These are phyloP conservation scores for Fusarium hainanense DNA, from an alignment of 2,329 filamentous ascomycete genomes.

Conservation along the genomic window DNA sequence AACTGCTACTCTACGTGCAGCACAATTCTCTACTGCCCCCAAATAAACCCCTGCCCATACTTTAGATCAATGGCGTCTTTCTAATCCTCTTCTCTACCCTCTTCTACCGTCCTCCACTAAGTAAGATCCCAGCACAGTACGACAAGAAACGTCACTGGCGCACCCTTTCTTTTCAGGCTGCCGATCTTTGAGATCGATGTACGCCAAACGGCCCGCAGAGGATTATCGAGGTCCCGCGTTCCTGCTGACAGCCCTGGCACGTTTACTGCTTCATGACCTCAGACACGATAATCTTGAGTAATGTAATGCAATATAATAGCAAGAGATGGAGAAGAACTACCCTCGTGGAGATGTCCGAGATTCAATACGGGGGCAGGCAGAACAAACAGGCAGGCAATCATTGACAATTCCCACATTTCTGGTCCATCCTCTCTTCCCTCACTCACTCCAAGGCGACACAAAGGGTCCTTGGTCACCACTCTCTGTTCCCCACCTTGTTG, in stretches of 20 bases:
- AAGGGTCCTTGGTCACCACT: slow-evolving; percentile 32
- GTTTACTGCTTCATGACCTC: not conserved
- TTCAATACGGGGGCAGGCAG: not conserved
- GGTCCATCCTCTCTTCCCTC: slow-evolving; percentile 17
- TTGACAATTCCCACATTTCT: slow-evolving; percentile 25
- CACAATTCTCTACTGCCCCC: not conserved
- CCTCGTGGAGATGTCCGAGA: not conserved
- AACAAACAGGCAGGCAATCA: not conserved
- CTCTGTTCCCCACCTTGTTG: slow-evolving; percentile 30
- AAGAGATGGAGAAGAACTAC: not conserved
- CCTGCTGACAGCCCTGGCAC: slow-evolving; percentile 30
- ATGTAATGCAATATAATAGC: not conserved
- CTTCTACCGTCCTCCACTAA: slow-evolving; percentile 32
- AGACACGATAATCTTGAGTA: not conserved
- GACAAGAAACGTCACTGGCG: slow-evolving; percentile 43
- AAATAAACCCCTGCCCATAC: slow-evolving; percentile 24
- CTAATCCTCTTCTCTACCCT: slow-evolving; percentile 9
- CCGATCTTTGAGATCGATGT: slow-evolving; percentile 45
- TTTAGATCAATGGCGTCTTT: slow-evolving; percentile 37
- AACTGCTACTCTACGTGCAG: not conserved
- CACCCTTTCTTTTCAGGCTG: slow-evolving; percentile 38
- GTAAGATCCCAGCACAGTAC: slow-evolving; percentile 39
- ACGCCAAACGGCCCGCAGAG: slow-evolving; percentile 43
- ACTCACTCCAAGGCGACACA: slow-evolving; percentile 19
- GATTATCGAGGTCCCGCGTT: slow-evolving; percentile 33